Percentiles rank a stretch among this genome's conserved stretches.
phyloP scores from a whole-genome alignment of 805 yeast genomes.

The Candida parachauliodes region DNA sequence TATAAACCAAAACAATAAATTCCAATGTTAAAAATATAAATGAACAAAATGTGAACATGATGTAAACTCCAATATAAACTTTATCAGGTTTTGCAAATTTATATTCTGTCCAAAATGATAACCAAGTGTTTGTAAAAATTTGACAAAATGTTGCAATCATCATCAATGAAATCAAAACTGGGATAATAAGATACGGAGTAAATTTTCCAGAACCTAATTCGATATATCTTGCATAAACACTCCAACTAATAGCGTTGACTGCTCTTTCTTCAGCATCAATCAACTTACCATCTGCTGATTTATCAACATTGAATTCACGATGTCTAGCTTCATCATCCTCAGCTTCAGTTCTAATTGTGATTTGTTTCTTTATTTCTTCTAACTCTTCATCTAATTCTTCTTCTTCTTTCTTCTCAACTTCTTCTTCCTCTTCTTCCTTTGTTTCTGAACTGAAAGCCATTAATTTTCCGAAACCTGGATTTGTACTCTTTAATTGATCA shows the following conservation, averaged over 20 bases:
- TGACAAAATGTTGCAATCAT: slow-evolving; percentile 46
- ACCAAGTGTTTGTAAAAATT: slow-evolving; percentile 69
- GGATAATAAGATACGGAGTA: slow-evolving; percentile 22
- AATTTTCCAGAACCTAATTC: slow-evolving; percentile 52
- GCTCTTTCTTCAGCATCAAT: slow-evolving; percentile 55
- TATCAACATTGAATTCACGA: slow-evolving; percentile 26
- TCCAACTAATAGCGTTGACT: slow-evolving; percentile 47
- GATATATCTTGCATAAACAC: slow-evolving; percentile 50
- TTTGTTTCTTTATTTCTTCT: slow-evolving; percentile 15
- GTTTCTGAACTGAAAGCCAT: slow-evolving; percentile 22
- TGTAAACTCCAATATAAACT: slow-evolving; percentile 72
- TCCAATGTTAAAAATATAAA: slow-evolving; percentile 40
- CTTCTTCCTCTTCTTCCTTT: slow-evolving; percentile 16
- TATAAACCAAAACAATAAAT: slow-evolving; percentile 45
- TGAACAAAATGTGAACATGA: slow-evolving; percentile 53
- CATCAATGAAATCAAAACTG: slow-evolving; percentile 17
- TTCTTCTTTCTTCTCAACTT: slow-evolving; percentile 13
- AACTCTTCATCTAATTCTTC: slow-evolving; percentile 16
- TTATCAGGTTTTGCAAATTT: slow-evolving; percentile 50
- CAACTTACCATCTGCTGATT: slow-evolving; percentile 19
- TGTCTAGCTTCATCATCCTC: slow-evolving; percentile 35
- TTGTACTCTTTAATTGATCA: slow-evolving; percentile 20
- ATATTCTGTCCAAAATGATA: slow-evolving; percentile 73
- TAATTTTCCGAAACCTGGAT: slow-evolving; percentile 25
- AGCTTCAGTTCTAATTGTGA: slow-evolving; percentile 8